Percentiles rank a stretch among this genome's conserved stretches.
phyloP scores from a whole-genome alignment of 495 filamentous ascomycete species.

The Cercophora samala region DNA sequence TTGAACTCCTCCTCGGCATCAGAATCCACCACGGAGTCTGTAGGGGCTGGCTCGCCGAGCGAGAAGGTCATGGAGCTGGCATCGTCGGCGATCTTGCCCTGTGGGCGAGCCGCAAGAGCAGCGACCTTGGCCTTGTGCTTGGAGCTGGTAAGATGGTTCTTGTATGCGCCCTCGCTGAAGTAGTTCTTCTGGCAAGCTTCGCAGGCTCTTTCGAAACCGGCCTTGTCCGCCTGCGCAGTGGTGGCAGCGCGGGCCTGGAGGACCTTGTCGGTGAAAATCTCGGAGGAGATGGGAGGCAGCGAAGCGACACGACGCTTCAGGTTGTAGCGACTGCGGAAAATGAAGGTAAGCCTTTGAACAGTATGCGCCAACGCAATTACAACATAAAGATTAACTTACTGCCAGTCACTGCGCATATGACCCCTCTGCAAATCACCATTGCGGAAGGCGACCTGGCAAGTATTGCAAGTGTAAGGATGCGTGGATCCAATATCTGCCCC shows the following conservation, averaged over 20 bases:
- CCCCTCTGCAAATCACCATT: slow-evolving; percentile 87
- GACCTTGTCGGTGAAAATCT: slow-evolving; percentile 94
- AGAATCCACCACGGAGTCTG: slow-evolving; percentile 50
- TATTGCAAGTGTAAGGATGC: slow-evolving; percentile 96
- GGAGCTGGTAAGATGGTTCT: slow-evolving; percentile 86
- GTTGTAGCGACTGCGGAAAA: slow-evolving; percentile 82
- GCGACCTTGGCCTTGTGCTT: slow-evolving; percentile 76
- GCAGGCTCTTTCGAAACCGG: slow-evolving; percentile 82
- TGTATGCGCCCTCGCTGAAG: slow-evolving; percentile 92
- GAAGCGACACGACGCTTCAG: slow-evolving; percentile 92
- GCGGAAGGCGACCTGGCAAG: slow-evolving; percentile 94
- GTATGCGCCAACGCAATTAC: background rate
- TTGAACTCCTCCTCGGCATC: slow-evolving; percentile 72
- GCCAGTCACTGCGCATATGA: slow-evolving; percentile 98
- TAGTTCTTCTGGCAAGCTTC: slow-evolving; percentile 84
- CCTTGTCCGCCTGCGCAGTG: slow-evolving; percentile 79
- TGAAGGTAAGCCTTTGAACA: slow-evolving; percentile 18
- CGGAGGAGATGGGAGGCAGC: slow-evolving; percentile 85
- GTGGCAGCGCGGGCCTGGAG: slow-evolving; percentile 84
- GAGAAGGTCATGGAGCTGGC: slow-evolving; percentile 87
- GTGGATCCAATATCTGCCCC: slow-evolving; percentile 45
- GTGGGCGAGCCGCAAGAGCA: slow-evolving; percentile 26
- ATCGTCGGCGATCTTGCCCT: slow-evolving; percentile 56
- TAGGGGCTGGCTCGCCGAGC: slow-evolving; percentile 69
- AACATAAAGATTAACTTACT: slow-evolving; percentile 58